phyloP scores from a whole-genome alignment of 2,329 filamentous ascomycete genomes.

The Fusarium pseudonygamai region DNA sequence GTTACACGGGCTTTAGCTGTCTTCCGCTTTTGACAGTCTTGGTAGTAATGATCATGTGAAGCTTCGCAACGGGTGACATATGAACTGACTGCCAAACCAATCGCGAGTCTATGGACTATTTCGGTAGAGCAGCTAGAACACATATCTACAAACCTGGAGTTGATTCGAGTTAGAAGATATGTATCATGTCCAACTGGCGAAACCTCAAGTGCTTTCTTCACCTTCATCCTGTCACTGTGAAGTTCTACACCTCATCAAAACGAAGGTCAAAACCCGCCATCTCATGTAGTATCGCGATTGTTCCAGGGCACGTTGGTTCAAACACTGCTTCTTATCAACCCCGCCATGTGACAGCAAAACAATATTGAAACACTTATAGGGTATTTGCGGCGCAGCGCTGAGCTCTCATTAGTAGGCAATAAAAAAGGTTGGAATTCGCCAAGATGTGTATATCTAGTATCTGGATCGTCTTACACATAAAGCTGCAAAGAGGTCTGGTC shows the following conservation, averaged over 20 bases:
- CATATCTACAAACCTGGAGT: not conserved
- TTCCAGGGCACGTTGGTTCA: not conserved
- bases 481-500: not conserved
- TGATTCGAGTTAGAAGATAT: not conserved
- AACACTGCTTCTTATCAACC: not conserved
- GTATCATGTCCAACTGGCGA: not conserved
- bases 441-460: not conserved
- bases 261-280: not conserved
- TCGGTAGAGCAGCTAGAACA: not conserved
- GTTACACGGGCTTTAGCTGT: not conserved
- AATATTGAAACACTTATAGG: not conserved
- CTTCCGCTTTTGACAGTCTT: not conserved
- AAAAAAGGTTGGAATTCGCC: not conserved
- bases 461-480: not conserved
- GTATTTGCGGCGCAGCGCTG: no score
- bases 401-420: not conserved
- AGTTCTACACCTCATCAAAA: not conserved
- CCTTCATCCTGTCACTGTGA: not conserved
- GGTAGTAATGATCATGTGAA: not conserved
- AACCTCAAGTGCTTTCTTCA: not conserved
- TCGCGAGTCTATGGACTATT: not conserved
- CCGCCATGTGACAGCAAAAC: not conserved
- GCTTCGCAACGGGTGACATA: not conserved
- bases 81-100: not conserved
- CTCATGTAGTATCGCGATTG: not conserved